Base-by-base conservation (phyloP, 805 yeast species). In the Teunomyces aglyptinius region DNA sequence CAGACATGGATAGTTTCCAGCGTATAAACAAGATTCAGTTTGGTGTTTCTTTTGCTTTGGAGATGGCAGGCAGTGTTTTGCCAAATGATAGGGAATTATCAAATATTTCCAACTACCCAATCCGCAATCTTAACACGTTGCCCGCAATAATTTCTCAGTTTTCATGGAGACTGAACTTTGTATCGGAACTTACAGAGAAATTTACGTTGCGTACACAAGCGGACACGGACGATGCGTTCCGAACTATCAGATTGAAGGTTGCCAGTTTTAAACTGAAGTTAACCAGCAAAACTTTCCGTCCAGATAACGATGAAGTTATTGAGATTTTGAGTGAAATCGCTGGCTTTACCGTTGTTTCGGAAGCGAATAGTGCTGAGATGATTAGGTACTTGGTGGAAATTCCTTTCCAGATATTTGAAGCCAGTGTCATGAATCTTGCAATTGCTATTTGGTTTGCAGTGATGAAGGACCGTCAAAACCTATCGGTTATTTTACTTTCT, bases 1-100 rank as follows among this genome's bases (percentile, higher is more conserved):
- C 89, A 1, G 64, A 57, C 12, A 33, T 52, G 16, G 64, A 54
- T 28, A 28, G 35, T 4, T 35, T 36, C 40, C 54, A 27, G 60
- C 53, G 39, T 43, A 60, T 29, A 27, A 47, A 45, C 22, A 50
- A 43, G 5, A 77, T 87, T 35, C 84, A 86, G 47, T 83, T 78
- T 57, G 98, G 98, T 45, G 85, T 90, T 41, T 84, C 96, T 0
- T 88, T 92, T 73, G 98, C 99, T 0, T 70, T 91, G 48, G 94
- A 88, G 53, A 78, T 89, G 83, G 96, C 96, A 1, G 89, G 94
- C 3, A 63, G 78, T 4, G 77, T 89, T 10, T 67, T 83, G n/a
- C 74, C 83, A 15, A 75, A 74, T 24, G 95, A 89, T 56, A 70
- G 83, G 38, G 94, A 86, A 56, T 63, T 84, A 24, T 75, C 80